Conservation (phyloP, 805 yeast species). For the Brettanomyces nanus region DNA sequence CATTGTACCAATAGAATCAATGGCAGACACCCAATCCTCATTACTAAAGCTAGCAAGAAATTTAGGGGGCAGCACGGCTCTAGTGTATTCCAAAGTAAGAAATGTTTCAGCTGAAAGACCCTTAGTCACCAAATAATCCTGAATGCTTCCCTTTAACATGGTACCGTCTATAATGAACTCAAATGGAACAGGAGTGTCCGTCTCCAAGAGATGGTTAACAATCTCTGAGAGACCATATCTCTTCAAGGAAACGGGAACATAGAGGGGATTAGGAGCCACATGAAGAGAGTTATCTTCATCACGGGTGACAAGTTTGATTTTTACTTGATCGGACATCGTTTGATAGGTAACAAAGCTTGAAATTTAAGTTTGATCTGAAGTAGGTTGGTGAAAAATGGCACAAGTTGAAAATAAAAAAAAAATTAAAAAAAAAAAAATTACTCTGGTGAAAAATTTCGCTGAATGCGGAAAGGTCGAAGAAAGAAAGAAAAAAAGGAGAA, state of each 20-base stretch:
- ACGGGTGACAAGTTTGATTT: conserved; percentile 76
- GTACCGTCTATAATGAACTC: conserved; percentile 87
- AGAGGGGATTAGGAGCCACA: conserved; percentile 73
- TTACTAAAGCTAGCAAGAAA: conserved; percentile 80
- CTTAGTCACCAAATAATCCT: conserved; percentile 65
- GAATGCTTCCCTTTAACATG: conserved; percentile 66
- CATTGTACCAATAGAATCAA: conserved; percentile 38
- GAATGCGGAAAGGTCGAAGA: too few species aligned
- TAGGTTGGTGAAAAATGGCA: too few species aligned
- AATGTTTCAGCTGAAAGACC: conserved; percentile 80
- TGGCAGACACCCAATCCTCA: conserved; percentile 92
- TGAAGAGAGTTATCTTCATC: conserved; percentile 70
- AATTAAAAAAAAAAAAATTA: too few species aligned
- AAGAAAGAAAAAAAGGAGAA: too few species aligned
- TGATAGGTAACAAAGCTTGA: too few species aligned
- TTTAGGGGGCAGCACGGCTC: conserved; percentile 92
- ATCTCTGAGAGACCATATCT: conserved; percentile 92
- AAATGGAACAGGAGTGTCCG: conserved; percentile 72
- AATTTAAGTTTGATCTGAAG: too few species aligned
- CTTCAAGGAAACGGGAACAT: conserved; percentile 78
- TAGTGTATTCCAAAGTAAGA: conserved; percentile 77
- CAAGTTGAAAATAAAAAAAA: too few species aligned
- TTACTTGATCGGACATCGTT: conserved; percentile 63
- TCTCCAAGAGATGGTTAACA: conserved; percentile 75
- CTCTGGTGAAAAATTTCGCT: too few species aligned